Percentiles rank a stretch among this genome's conserved stretches.
These are phyloP conservation scores for Carpinus fangiana DNA, from an alignment of 306 rosid species.

Conservation along the genomic window DNA sequence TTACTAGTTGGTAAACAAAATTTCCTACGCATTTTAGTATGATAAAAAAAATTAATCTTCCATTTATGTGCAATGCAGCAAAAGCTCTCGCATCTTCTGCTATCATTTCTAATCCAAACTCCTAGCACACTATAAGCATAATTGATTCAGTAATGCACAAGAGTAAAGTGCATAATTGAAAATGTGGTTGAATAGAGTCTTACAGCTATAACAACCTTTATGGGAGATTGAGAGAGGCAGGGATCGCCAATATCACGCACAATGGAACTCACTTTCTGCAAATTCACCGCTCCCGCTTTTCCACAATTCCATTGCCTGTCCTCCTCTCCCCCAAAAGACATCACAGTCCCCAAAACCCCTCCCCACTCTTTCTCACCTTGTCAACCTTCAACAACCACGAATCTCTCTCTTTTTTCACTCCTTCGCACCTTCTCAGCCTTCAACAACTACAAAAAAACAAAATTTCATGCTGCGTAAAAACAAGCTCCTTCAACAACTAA, in stretches of 20 bases:
- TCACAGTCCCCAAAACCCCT: slow-evolving; percentile 39
- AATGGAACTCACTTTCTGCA: slow-evolving; percentile 62
- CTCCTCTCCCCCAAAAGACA: slow-evolving; percentile 58
- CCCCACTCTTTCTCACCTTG: slow-evolving; percentile 13
- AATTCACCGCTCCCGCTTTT: slow-evolving; percentile 56
- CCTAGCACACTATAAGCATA: not conserved
- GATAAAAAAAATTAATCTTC: not conserved
- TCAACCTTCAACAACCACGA: slow-evolving; percentile 11
- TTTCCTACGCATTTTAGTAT: not conserved
- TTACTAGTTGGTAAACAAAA: not conserved
- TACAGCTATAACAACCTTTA: slow-evolving; percentile 71
- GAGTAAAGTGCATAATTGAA: not conserved
- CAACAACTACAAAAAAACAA: not conserved
- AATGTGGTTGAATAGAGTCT: slow-evolving; percentile 31
- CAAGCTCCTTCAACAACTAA: not conserved
- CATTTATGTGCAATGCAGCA: not conserved
- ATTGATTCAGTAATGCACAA: not conserved
- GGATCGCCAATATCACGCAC: slow-evolving; percentile 82
- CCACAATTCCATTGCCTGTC: slow-evolving; percentile 71
- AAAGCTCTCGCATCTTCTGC: not conserved
- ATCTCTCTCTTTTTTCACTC: no score
- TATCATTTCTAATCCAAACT: not conserved
- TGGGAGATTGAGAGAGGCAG: slow-evolving; percentile 70
- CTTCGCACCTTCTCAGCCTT: slow-evolving; percentile 19
- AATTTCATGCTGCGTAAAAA: not conserved